A percentile compares a stretch with the other conserved stretches of the same genome.
These are phyloP conservation scores for Flaveria brownii DNA, from an alignment of 129 eudicot species.

Conservation along the genomic window DNA sequence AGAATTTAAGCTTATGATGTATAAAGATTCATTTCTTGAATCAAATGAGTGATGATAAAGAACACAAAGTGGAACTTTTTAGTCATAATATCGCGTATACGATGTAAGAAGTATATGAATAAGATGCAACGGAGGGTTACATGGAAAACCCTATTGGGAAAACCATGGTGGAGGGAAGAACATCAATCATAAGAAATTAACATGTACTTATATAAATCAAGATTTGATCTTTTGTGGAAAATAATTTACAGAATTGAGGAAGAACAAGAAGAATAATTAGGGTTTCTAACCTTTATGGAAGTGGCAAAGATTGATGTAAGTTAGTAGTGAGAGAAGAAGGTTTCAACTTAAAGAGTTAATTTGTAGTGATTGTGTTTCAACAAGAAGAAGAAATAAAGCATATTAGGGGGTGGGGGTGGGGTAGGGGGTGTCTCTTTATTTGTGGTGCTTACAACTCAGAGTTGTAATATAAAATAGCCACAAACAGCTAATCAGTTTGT, in stretches of 20 bases:
- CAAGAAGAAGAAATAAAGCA: slow-evolving; percentile 28
- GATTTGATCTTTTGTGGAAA: slow-evolving; percentile 23
- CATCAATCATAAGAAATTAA: not conserved
- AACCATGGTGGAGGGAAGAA: not conserved
- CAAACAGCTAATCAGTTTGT: slow-evolving; percentile 43
- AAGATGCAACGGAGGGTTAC: slow-evolving; percentile 1
- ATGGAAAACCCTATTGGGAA: not conserved
- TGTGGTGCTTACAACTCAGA: slow-evolving; percentile 46
- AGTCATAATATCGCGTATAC: not conserved
- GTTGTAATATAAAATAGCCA: slow-evolving; percentile 26
- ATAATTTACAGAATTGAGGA: slow-evolving; percentile 29
- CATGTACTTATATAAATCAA: not conserved
- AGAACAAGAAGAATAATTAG: slow-evolving; percentile 29
- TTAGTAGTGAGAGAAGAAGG: slow-evolving; percentile 25
- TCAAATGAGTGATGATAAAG: slow-evolving; percentile 7
- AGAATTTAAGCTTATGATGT: not conserved
- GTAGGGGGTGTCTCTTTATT: slow-evolving; percentile 29
- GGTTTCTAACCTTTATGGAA: slow-evolving; percentile 37
- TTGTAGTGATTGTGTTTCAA: slow-evolving; percentile 38
- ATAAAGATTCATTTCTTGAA: not conserved
- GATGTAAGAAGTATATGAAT: not conserved
- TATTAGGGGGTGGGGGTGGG: not conserved
- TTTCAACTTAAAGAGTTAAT: slow-evolving; percentile 22
- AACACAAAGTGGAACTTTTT: not conserved
- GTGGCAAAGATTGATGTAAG: slow-evolving; percentile 30